Evolutionary conservation across 2,329 filamentous ascomycete species (phyloP).

Genomic region (Metarhizium robertsii): DNA sequence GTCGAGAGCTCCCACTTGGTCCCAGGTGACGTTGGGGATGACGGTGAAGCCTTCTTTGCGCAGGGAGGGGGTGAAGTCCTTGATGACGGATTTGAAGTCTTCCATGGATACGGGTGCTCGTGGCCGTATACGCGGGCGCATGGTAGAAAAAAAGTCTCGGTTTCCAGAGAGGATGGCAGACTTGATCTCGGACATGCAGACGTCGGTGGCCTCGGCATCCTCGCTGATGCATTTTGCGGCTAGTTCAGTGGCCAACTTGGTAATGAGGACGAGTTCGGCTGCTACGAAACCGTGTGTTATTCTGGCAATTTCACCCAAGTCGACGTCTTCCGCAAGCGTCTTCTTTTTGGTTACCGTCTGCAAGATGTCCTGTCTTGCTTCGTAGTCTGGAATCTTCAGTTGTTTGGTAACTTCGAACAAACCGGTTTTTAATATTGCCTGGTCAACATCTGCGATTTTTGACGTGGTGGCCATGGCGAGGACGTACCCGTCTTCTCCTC

Average conservation of each 20-base stretch:
- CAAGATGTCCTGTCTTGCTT: constrained; percentile 69
- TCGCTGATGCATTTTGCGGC: constrained; percentile 22
- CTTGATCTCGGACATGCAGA: constrained; percentile 1
- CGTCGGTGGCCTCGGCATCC: constrained; percentile 18
- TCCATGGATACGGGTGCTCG: constrained; percentile 14
- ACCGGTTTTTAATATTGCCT: constrained; percentile 62
- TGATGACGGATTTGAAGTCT: constrained; percentile 67
- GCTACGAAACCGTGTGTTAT: constrained; percentile 89
- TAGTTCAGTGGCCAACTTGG: constrained; percentile 33
- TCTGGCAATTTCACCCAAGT: constrained; percentile 67
- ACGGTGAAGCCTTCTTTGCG: constrained; percentile 88
- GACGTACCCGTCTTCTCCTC: constrained; percentile 65
- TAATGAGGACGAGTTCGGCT: constrained; percentile 68
- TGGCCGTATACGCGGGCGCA: background rate
- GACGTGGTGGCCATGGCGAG: constrained; percentile 90
- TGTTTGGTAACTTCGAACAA: constrained; percentile 79
- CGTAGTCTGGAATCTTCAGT: constrained; percentile 76
- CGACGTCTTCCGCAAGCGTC: constrained; percentile 56
- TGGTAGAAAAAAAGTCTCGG: background rate
- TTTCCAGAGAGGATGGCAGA: constrained; percentile 3
- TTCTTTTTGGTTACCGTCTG: constrained; percentile 60
- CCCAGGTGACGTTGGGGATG: constrained; percentile 88
- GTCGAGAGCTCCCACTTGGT: constrained; percentile 77
- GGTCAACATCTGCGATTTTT: constrained; percentile 75
- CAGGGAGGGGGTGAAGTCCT: constrained; percentile 53